Conservation (phyloP, 805 yeast genomes). For the Wickerhamomyces rabaulensis region DNA sequence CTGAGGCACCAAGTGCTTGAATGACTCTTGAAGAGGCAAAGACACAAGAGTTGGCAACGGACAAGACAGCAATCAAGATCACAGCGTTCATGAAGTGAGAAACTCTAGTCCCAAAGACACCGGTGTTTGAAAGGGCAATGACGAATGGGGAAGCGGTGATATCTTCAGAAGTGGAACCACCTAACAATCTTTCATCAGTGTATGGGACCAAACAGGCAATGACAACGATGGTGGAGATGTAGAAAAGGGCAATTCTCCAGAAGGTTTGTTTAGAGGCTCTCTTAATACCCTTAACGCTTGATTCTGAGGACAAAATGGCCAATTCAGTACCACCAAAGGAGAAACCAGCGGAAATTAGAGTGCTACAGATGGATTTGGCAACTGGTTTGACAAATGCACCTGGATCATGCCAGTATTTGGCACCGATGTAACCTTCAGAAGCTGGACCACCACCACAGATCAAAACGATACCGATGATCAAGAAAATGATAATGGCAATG, state of each 20-base stretch:
- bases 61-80: conserved; percentile 60
- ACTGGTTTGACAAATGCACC: conserved; percentile 50
- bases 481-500: conserved; percentile 41
- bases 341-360: conserved; percentile 75
- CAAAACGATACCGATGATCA: conserved; percentile 44
- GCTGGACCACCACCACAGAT: conserved; percentile 39
- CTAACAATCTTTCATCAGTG: conserved; percentile 40
- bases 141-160: conserved; percentile 80
- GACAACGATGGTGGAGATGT: conserved; percentile 51
- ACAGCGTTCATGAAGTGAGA: conserved; percentile 65
- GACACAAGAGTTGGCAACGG: conserved; percentile 69
- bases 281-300: conserved; percentile 66
- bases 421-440: conserved; percentile 36
- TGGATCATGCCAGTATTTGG: conserved; percentile 42
- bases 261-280: conserved; percentile 65
- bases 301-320: conserved; percentile 69
- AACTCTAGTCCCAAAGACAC: conserved; percentile 53
- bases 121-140: conserved; percentile 61
- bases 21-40: conserved; percentile 66
- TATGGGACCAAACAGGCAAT: conserved; percentile 72
- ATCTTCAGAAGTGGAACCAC: conserved; percentile 45
- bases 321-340: conserved; percentile 74
- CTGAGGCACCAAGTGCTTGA: conserved; percentile 58
- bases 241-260: conserved; percentile 74
- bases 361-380: conserved; percentile 67